Conservation (phyloP, 306 rosid genomes). For the Prunus mume region DNA sequence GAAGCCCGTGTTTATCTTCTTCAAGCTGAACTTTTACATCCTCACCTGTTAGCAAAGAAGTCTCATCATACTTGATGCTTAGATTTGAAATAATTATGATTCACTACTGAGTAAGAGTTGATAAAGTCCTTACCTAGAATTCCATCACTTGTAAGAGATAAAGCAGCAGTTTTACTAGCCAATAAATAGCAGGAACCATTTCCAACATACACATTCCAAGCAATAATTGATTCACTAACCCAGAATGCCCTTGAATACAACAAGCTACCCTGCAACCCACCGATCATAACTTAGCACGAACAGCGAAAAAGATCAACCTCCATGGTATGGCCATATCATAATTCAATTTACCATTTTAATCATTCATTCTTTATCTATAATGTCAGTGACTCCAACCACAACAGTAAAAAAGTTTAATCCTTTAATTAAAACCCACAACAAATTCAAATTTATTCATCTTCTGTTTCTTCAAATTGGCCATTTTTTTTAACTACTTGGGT, state of each 20-base stretch:
- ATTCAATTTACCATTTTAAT: neutral
- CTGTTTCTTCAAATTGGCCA: neutral
- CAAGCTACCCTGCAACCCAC: conserved; percentile 51
- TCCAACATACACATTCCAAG: conserved; percentile 74
- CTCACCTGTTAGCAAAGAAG: conserved; percentile 50
- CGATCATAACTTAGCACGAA: neutral
- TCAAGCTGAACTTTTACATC: conserved; percentile 73
- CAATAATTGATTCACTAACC: conserved; percentile 62
- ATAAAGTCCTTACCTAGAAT: conserved; percentile 50
- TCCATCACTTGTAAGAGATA: conserved; percentile 40
- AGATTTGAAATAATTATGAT: neutral
- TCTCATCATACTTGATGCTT: neutral
- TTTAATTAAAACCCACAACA: neutral
- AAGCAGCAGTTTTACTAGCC: conserved; percentile 58
- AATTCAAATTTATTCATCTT: neutral
- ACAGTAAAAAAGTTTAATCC: neutral
- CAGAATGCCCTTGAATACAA: conserved; percentile 76
- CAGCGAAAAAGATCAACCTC: neutral
- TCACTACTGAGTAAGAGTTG: neutral
- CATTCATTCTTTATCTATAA: neutral
- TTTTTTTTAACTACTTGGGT: neutral
- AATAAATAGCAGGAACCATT: conserved; percentile 51
- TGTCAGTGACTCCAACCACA: neutral
- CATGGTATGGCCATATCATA: neutral
- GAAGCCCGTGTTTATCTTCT: conserved; percentile 62